Percentiles rank a stretch among this genome's conserved stretches.
These are phyloP conservation scores for Schoenoplectus tabernaemontani DNA, from an alignment of 202 grass and related monocot species.

Conservation along the genomic window DNA sequence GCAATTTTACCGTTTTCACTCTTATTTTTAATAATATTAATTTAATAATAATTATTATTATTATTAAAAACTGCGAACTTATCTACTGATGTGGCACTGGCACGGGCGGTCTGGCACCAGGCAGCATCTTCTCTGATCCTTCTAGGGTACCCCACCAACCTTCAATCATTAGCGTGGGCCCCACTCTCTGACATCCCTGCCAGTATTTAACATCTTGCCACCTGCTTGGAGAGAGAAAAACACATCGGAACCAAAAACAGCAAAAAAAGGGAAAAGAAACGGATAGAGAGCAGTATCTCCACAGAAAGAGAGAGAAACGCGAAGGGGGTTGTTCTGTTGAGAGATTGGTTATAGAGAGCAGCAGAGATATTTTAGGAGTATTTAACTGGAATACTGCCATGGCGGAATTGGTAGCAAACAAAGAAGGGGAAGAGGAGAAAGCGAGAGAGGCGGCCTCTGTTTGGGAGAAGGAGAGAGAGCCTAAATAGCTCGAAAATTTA, in stretches of 20 bases:
- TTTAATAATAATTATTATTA: no score
- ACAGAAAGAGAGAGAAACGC: background rate
- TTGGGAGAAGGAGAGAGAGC: slow-evolving; percentile 24
- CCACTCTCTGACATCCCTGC: background rate
- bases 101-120: background rate
- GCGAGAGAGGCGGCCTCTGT: background rate
- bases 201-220: slow-evolving; percentile 4
- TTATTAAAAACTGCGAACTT: no score
- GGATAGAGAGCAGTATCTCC: no score
- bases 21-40: no score
- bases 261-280: background rate
- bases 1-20: no score
- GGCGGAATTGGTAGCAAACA: background rate
- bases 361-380: background rate
- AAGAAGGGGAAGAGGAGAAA: slow-evolving; percentile 9
- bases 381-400: background rate
- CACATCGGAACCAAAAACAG: background rate
- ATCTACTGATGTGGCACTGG: slow-evolving; percentile 9
- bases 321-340: background rate
- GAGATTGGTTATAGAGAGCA: background rate
- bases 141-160: background rate
- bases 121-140: background rate
- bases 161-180: slow-evolving; percentile 13
- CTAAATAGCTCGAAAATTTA: background rate
- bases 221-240: background rate